phyloP scores from a whole-genome alignment of 192 early-diverging fungal species.

The Spizellomyces punctatus region DNA sequence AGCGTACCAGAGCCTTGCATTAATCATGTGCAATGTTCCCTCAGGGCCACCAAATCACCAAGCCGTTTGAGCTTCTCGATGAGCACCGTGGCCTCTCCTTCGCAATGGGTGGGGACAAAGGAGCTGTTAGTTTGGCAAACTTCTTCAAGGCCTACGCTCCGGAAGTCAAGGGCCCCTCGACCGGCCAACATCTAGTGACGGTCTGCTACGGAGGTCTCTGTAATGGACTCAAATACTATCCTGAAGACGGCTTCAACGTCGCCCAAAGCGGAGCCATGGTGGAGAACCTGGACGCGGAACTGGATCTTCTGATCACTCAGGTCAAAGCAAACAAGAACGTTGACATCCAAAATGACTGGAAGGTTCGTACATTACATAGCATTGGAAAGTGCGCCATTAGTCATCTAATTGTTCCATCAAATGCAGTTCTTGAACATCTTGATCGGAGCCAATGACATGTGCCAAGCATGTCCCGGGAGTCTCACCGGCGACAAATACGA shows the following conservation, averaged over 20 bases:
- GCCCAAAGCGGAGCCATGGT: slow-evolving; percentile 11
- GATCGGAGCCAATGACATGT: slow-evolving; percentile 21
- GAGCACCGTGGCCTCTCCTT: slow-evolving; percentile 10
- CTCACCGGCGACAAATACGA: slow-evolving; percentile 10
- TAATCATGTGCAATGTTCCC: no score
- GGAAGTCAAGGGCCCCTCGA: background rate
- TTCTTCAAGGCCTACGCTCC: background rate
- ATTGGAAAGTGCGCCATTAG: background rate
- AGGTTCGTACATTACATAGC: background rate
- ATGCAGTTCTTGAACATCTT: slow-evolving; percentile 1
- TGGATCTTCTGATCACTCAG: background rate
- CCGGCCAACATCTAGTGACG: background rate
- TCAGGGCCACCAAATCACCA: no score
- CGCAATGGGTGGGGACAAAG: background rate
- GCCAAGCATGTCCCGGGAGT: background rate
- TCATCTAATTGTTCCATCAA: background rate
- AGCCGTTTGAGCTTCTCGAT: no score
- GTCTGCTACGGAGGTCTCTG: no score
- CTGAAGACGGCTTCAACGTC: slow-evolving; percentile 6
- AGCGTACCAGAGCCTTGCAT: background rate
- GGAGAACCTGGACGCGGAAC: slow-evolving; percentile 3
- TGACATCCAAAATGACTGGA: slow-evolving; percentile 18
- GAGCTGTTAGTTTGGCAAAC: background rate
- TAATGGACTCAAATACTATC: no score
- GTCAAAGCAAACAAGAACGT: background rate